Percentiles rank a stretch among this genome's conserved stretches.
These are phyloP conservation scores for Solanum virginianum DNA, from an alignment of 257 asterid genomes.

Conservation along the genomic window DNA sequence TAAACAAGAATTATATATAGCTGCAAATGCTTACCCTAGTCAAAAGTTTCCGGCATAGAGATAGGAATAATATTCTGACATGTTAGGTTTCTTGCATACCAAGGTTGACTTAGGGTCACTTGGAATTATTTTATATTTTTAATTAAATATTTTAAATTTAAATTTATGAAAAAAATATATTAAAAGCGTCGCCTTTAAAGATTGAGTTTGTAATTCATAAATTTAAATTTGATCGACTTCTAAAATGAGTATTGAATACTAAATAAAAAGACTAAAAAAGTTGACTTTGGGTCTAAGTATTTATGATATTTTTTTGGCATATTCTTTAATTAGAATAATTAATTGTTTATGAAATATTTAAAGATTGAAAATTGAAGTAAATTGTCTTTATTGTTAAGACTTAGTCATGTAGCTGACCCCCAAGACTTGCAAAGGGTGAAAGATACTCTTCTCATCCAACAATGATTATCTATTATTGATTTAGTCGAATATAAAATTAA, in stretches of 20 bases:
- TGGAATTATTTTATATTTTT: neutral
- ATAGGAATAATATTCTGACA: neutral
- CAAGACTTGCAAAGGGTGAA: neutral
- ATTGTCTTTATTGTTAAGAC: neutral
- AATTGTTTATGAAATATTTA: neutral
- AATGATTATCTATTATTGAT: no score
- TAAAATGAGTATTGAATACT: neutral
- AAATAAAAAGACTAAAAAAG: neutral
- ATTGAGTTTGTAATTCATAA: rapidly evolving
- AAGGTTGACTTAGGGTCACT: neutral
- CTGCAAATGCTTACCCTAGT: neutral
- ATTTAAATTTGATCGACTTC: neutral
- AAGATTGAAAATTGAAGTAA: neutral
- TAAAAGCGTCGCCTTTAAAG: rapidly evolving
- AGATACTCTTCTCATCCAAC: no score
- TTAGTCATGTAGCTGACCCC: neutral
- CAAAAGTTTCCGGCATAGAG: neutral
- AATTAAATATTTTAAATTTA: neutral
- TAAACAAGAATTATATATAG: neutral
- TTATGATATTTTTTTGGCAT: neutral
- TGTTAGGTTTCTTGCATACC: neutral
- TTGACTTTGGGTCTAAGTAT: neutral
- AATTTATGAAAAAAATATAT: neutral
- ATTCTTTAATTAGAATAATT: neutral
- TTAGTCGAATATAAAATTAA: no score